Percentiles rank a stretch among this genome's conserved stretches.
phyloP scores from a whole-genome alignment of 2,329 filamentous ascomycete species.

The Penicillium janthinellum region DNA sequence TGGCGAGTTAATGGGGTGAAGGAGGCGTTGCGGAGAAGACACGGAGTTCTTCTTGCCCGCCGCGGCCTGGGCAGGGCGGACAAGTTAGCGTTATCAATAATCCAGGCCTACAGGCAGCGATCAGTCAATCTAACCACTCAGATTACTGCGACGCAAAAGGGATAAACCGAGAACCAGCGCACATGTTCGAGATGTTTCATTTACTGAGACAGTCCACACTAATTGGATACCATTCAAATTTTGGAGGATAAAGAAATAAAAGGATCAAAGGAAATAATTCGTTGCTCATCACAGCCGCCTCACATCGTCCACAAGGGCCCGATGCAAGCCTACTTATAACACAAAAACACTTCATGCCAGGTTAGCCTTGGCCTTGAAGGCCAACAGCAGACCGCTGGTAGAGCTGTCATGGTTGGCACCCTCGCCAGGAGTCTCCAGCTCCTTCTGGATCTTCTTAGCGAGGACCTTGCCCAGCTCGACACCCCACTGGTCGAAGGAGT shows the following conservation, averaged over 20 bases:
- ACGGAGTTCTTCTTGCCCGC: conserved; percentile 21
- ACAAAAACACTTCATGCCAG: conserved; percentile 35
- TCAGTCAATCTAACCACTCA: not conserved
- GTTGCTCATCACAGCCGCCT: conserved; percentile 27
- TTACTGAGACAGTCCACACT: not conserved
- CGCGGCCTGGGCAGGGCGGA: conserved; percentile 15
- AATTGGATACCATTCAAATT: conserved; percentile 7
- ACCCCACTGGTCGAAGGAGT: conserved; percentile 99
- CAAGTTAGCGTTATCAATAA: not conserved
- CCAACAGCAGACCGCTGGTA: conserved; percentile 84
- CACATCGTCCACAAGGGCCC: conserved; percentile 12
- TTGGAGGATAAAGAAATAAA: conserved; percentile 7
- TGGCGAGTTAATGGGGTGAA: conserved; percentile 15
- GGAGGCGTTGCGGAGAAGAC: conserved; percentile 16
- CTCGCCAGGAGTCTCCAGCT: conserved; percentile 76
- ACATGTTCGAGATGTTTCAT: not conserved
- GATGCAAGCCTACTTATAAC: not conserved
- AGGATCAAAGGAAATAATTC: conserved; percentile 20
- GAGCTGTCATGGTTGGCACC: conserved; percentile 78
- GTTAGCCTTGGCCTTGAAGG: conserved; percentile 79
- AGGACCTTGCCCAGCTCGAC: conserved; percentile 96
- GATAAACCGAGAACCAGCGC: not conserved
- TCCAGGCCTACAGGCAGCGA: not conserved
- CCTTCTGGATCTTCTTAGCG: conserved; percentile 84
- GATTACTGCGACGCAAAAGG: not conserved